Percentiles rank a stretch among this genome's conserved stretches.
phyloP scores from a whole-genome alignment of 306 rosid species.

The Ormosia emarginata region DNA sequence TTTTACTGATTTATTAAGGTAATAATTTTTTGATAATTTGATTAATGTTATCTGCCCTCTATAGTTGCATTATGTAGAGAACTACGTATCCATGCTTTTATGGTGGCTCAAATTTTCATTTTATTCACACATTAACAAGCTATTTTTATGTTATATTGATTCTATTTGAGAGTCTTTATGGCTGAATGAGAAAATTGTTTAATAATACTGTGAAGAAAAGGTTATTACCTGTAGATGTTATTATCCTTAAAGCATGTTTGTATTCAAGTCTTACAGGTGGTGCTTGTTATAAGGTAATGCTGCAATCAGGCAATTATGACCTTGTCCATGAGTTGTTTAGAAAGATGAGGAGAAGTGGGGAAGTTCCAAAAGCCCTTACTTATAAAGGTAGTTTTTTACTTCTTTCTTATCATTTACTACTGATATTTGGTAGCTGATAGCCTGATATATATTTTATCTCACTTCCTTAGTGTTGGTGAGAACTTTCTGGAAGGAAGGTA shows the following conservation, averaged over 20 bases:
- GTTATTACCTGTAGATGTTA: conserved; percentile 18
- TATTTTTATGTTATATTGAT: conserved; percentile 4
- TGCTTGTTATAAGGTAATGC: conserved; percentile 82
- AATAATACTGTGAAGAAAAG: conserved; percentile 4
- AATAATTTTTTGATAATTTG: neutral
- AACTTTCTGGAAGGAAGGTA: conserved; percentile 83
- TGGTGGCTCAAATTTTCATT: conserved; percentile 14
- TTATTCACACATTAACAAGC: neutral
- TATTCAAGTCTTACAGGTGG: conserved; percentile 46
- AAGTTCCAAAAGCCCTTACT: conserved; percentile 69
- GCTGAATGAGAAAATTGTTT: conserved; percentile 19
- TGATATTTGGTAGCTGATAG: conserved; percentile 20
- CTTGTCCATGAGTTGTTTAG: conserved; percentile 67
- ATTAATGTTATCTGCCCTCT: conserved; percentile 8
- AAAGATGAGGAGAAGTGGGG: conserved; percentile 73
- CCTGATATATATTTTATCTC: conserved; percentile 18
- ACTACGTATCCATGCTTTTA: neutral
- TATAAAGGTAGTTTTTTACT: conserved; percentile 62
- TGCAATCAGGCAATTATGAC: conserved; percentile 76
- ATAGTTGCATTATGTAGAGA: neutral
- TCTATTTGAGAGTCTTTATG: conserved; percentile 2
- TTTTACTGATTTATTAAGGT: neutral
- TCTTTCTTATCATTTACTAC: conserved; percentile 26
- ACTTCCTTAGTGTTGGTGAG: conserved; percentile 64
- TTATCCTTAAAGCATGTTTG: conserved; percentile 30